Conservation (phyloP, 2,329 filamentous ascomycete species). For the Neopestalotiopsis clavispora region DNA sequence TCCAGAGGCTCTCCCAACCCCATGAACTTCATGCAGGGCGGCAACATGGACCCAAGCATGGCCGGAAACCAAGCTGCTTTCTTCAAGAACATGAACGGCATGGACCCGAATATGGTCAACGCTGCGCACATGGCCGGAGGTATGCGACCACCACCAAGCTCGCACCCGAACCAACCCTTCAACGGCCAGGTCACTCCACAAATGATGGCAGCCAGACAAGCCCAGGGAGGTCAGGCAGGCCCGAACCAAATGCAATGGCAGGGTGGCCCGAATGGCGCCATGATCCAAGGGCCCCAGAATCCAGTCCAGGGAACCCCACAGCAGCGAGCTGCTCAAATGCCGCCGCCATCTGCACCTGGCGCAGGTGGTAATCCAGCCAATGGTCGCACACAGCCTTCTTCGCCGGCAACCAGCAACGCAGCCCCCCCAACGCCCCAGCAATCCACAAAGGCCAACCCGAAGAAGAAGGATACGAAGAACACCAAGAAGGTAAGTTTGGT, state of each 20-base stretch:
- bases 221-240: slow-evolving; percentile 38
- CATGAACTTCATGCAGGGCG: slow-evolving; percentile 66
- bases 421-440: slow-evolving; percentile 80
- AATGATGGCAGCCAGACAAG: slow-evolving; percentile 57
- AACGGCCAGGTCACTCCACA: slow-evolving; percentile 65
- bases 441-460: slow-evolving; percentile 73
- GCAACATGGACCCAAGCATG: slow-evolving; percentile 67
- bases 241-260: slow-evolving; percentile 54
- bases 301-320: slow-evolving; percentile 73
- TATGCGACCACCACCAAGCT: slow-evolving; percentile 69
- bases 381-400: slow-evolving; percentile 61
- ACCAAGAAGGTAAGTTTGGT: slow-evolving; percentile 68
- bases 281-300: slow-evolving; percentile 51
- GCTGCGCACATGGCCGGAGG: slow-evolving; percentile 63
- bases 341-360: slow-evolving; percentile 66
- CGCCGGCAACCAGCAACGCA: slow-evolving; percentile 66
- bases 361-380: slow-evolving; percentile 46
- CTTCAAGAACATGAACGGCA: slow-evolving; percentile 58
- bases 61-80: slow-evolving; percentile 53
- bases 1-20: slow-evolving; percentile 69
- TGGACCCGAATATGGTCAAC: slow-evolving; percentile 59
- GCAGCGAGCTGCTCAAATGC: slow-evolving; percentile 65
- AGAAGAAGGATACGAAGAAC: slow-evolving; percentile 75
- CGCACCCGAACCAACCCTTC: slow-evolving; percentile 61
- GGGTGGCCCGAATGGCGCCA: slow-evolving; percentile 43